Conservation (phyloP, 1,139 yeast species). For the Blastobotrys raffinosifermentans region DNA sequence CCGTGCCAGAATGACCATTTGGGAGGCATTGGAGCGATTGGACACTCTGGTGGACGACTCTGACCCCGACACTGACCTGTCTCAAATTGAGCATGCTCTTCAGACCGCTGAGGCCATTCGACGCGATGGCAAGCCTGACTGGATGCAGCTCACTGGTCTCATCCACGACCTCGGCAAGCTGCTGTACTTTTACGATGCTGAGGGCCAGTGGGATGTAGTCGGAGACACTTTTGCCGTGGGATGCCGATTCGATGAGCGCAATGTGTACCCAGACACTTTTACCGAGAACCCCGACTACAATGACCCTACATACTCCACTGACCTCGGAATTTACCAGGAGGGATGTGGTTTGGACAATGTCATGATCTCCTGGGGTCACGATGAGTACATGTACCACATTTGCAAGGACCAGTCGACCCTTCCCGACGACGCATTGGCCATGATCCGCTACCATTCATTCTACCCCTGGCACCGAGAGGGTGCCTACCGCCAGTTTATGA, state of each 20-base stretch:
- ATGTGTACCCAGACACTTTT: constrained; percentile 57
- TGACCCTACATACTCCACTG: constrained; percentile 61
- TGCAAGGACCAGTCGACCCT: constrained; percentile 59
- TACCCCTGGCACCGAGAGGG: constrained; percentile 74
- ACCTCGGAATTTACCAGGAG: constrained; percentile 59
- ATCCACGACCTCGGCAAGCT: constrained; percentile 69
- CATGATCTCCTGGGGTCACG: constrained; percentile 77
- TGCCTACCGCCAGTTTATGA: constrained; percentile 61
- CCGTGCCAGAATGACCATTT: constrained; percentile 60
- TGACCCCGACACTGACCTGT: constrained; percentile 69
- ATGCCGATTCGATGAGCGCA: constrained; percentile 54
- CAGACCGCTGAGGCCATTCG: constrained; percentile 75
- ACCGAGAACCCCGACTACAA: constrained; percentile 53
- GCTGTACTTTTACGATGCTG: constrained; percentile 61
- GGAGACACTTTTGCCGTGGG: constrained; percentile 79
- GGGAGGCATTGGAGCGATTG: constrained; percentile 64
- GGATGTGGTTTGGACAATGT: constrained; percentile 66
- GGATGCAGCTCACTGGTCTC: constrained; percentile 71
- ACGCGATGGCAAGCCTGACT: constrained; percentile 59
- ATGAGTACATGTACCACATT: constrained; percentile 69
- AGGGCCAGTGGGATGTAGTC: constrained; percentile 80
- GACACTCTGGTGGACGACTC: constrained; percentile 63
- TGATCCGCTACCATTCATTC: constrained; percentile 70
- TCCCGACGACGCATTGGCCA: constrained; percentile 63
- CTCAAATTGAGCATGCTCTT: constrained; percentile 69